These are phyloP conservation scores for Penicillium psychrosexuale DNA, from an alignment of 2,329 filamentous ascomycete genomes.

Conservation along the genomic window DNA sequence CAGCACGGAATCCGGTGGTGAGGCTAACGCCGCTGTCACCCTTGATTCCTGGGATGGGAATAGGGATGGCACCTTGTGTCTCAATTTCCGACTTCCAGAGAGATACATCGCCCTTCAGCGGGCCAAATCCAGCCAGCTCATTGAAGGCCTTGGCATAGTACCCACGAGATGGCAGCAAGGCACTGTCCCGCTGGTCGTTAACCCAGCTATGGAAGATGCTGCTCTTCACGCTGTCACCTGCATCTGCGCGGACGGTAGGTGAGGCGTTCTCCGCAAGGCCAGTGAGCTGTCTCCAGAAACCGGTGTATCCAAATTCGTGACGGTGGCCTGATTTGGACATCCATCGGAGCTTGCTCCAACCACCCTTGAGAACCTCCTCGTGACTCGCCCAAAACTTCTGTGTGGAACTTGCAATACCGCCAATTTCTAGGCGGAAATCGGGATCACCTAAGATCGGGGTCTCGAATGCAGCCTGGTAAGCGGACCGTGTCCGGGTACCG, in stretches of 20 bases:
- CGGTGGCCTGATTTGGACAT: constrained; percentile 60
- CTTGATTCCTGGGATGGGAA: constrained; percentile 66
- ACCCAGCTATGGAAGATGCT: constrained; percentile 78
- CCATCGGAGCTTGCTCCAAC: constrained; percentile 73
- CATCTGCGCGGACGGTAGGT: constrained; percentile 75
- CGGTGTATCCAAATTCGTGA: constrained; percentile 77
- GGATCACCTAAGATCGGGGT: constrained; percentile 82
- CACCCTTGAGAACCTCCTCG: constrained; percentile 81
- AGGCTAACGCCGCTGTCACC: constrained; percentile 75
- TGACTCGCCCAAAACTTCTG: constrained; percentile 92
- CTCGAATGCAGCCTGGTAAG: constrained; percentile 83
- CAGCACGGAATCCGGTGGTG: constrained; percentile 75
- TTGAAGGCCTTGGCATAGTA: constrained; percentile 74
- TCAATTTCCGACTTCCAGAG: constrained; percentile 93
- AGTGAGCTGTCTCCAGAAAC: constrained; percentile 85
- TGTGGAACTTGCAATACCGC: constrained; percentile 77
- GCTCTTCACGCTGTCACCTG: constrained; percentile 88
- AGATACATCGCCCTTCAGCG: constrained; percentile 81
- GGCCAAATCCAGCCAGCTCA: constrained; percentile 84
- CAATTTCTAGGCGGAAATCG: constrained; percentile 72
- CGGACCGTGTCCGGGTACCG: constrained; percentile 85
- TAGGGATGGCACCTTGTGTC: constrained; percentile 69
- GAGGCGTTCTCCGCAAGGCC: constrained; percentile 72
- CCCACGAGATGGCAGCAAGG: constrained; percentile 77
- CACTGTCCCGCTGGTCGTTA: constrained; percentile 76